These are phyloP conservation scores for Cryptococcus floricola DNA, from an alignment of 1,284 basidiomycete genomes.

Conservation along the genomic window DNA sequence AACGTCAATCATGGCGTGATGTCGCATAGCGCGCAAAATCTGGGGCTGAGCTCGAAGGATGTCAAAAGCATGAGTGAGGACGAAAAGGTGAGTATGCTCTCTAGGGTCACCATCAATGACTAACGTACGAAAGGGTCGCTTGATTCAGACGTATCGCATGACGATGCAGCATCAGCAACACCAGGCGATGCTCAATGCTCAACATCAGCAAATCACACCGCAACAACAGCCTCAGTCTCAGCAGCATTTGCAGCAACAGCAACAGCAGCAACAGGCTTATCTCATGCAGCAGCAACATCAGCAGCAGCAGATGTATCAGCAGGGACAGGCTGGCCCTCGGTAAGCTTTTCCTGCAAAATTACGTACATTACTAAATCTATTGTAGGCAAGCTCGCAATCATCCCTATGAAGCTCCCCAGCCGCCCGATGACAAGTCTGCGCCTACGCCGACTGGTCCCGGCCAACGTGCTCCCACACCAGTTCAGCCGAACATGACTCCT, in stretches of 20 bases:
- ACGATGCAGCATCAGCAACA: conserved; percentile 27
- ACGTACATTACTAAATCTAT: not conserved
- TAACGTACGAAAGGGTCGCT: conserved; percentile 14
- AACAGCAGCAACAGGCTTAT: conserved; percentile 11
- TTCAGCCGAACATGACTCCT: not conserved
- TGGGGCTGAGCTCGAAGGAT: conserved; percentile 34
- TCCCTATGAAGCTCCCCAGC: not conserved
- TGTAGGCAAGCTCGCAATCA: not conserved
- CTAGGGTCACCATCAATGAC: not conserved
- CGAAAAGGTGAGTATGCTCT: conserved; percentile 25
- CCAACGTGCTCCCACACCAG: not conserved
- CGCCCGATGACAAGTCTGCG: not conserved
- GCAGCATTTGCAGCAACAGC: conserved; percentile 15
- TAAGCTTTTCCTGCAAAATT: not conserved
- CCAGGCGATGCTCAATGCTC: conserved; percentile 23
- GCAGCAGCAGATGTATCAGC: not conserved
- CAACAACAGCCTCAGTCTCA: conserved; percentile 7
- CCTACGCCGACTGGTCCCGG: not conserved
- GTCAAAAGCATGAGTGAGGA: conserved; percentile 29
- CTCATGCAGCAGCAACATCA: conserved; percentile 12
- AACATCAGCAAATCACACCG: conserved; percentile 6
- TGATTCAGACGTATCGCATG: conserved; percentile 28
- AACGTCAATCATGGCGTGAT: conserved; percentile 34
- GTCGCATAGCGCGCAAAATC: conserved; percentile 22
- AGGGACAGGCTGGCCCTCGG: not conserved